phyloP scores from a whole-genome alignment of 768 basidiomycete genomes.

The Tylopilus sp. region DNA sequence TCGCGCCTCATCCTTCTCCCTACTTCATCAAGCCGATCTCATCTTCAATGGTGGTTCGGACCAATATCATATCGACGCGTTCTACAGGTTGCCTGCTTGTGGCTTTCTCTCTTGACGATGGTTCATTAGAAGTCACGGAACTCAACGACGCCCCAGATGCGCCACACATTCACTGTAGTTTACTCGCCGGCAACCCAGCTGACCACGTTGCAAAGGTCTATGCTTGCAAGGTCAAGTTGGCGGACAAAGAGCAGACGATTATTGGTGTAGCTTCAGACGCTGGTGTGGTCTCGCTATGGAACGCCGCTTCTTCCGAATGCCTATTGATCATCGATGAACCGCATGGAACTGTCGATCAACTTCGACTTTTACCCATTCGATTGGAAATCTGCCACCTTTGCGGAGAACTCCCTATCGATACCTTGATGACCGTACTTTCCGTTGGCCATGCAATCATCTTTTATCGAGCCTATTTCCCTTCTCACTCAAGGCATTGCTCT shows the following conservation, averaged over 20 bases:
- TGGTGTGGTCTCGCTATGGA: slow-evolving; percentile 76
- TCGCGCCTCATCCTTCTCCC: slow-evolving; percentile 19
- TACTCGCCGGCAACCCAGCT: slow-evolving; percentile 56
- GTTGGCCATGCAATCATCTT: slow-evolving; percentile 61
- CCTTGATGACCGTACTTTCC: slow-evolving; percentile 63
- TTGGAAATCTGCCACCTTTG: slow-evolving; percentile 66
- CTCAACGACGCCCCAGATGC: slow-evolving; percentile 42
- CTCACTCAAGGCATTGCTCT: slow-evolving; percentile 60
- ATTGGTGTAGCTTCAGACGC: slow-evolving; percentile 60
- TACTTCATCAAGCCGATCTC: slow-evolving; percentile 44
- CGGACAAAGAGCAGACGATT: slow-evolving; percentile 48
- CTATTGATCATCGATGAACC: slow-evolving; percentile 59
- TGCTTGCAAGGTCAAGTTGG: slow-evolving; percentile 50
- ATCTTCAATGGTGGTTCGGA: slow-evolving; percentile 42
- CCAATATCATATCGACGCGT: slow-evolving; percentile 46
- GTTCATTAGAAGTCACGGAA: slow-evolving; percentile 60
- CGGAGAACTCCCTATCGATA: slow-evolving; percentile 62
- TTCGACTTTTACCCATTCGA: slow-evolving; percentile 58
- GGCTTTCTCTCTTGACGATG: slow-evolving; percentile 63
- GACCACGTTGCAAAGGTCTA: slow-evolving; percentile 55
- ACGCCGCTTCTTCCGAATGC: slow-evolving; percentile 60
- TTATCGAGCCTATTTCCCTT: slow-evolving; percentile 58
- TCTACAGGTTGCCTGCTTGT: slow-evolving; percentile 47
- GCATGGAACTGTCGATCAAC: slow-evolving; percentile 52
- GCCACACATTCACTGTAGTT: slow-evolving; percentile 42